phyloP scores from a whole-genome alignment of 441 rosid genomes.

The Populus hybrid region DNA sequence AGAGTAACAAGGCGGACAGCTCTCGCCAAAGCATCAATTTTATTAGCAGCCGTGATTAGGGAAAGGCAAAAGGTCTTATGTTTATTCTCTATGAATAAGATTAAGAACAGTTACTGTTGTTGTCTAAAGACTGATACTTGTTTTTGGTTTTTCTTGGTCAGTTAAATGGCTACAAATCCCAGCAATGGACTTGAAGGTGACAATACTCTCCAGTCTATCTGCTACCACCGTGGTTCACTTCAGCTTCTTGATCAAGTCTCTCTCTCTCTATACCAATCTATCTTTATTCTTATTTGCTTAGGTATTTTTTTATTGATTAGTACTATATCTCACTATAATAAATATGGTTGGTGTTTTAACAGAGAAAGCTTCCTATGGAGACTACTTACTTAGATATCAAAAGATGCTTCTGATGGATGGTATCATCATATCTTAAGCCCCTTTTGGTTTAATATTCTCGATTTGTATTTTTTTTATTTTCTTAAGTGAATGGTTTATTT shows the following conservation, averaged over 20 bases:
- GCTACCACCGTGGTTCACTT: slow-evolving; percentile 79
- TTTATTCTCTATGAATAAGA: not conserved
- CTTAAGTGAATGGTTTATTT: not conserved
- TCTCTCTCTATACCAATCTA: not conserved
- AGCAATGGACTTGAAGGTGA: slow-evolving; percentile 20
- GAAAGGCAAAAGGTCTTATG: not conserved
- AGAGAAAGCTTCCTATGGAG: slow-evolving; percentile 89
- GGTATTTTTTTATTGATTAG: not conserved
- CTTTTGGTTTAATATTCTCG: not conserved
- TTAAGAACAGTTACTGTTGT: not conserved
- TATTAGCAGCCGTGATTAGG: not conserved
- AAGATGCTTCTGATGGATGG: slow-evolving; percentile 74
- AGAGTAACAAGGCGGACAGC: too few relatives aligned
- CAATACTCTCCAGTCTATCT: slow-evolving; percentile 62
- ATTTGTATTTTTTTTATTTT: too few relatives aligned
- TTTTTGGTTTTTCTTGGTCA: too few relatives aligned
- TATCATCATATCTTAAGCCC: slow-evolving; percentile 18
- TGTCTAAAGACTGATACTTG: not conserved
- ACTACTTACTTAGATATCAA: slow-evolving; percentile 56
- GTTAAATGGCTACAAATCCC: slow-evolving; percentile 10
- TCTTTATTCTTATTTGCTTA: not conserved
- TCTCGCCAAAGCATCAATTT: too few relatives aligned
- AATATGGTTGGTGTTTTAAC: slow-evolving; percentile 22
- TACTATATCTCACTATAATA: not conserved
- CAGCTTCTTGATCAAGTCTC: slow-evolving; percentile 74